Conservation (phyloP, 1,139 yeast genomes). For the Groenewaldozyma auringiensis region DNA sequence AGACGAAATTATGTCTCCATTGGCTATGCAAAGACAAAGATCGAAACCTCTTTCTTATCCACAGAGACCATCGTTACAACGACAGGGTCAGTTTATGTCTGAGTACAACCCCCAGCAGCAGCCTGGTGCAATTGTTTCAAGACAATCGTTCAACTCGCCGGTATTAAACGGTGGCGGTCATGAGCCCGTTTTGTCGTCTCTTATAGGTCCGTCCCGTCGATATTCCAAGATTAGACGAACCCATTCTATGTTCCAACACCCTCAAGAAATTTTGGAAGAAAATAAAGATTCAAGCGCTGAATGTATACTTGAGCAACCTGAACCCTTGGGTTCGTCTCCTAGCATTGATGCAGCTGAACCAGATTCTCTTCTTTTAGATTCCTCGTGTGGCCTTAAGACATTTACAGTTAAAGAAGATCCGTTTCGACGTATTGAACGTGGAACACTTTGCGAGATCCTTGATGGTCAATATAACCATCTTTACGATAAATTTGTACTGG, state of each 20-base stretch:
- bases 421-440: conserved; percentile 65
- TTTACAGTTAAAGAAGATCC: conserved; percentile 48
- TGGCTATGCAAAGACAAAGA: background rate
- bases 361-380: conserved; percentile 16
- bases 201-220: conserved; percentile 10
- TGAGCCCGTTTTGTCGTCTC: background rate
- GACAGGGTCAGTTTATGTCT: background rate
- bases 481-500: conserved; percentile 54
- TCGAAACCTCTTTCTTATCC: background rate
- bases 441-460: conserved; percentile 55
- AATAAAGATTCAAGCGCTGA: conserved; percentile 13
- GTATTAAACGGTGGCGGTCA: conserved; percentile 12
- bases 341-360: conserved; percentile 10
- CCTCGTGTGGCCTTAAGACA: conserved; percentile 25
- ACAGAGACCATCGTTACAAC: conserved; percentile 3
- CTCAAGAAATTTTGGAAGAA: conserved; percentile 33
- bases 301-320: conserved; percentile 6
- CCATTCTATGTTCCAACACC: conserved; percentile 55
- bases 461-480: conserved; percentile 46
- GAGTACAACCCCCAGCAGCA: conserved; percentile 3
- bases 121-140: conserved; percentile 2
- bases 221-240: conserved; percentile 46
- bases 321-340: conserved; percentile 8
- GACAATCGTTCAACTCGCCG: conserved; percentile 13
- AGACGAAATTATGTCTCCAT: background rate